phyloP scores from a whole-genome alignment of 2,329 filamentous ascomycete genomes.

The Ceratocystis ficicola region DNA sequence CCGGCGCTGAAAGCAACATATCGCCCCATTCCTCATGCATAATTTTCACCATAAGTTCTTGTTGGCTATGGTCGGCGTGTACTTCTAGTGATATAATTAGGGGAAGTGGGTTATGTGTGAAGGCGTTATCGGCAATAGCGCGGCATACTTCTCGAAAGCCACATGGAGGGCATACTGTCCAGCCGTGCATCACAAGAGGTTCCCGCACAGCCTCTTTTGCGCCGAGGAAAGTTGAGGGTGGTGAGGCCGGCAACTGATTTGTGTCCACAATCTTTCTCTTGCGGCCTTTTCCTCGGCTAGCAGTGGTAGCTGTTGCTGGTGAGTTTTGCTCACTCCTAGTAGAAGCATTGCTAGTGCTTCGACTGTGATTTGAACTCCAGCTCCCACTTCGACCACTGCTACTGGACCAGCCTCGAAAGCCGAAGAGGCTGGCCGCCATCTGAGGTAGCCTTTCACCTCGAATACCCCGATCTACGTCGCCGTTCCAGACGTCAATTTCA shows the following conservation, averaged over 20 bases:
- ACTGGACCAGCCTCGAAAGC: slow-evolving; percentile 27
- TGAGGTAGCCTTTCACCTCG: slow-evolving; percentile 39
- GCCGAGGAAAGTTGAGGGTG: neutral
- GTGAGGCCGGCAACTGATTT: neutral
- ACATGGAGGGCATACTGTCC: slow-evolving; percentile 75
- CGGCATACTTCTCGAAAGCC: slow-evolving; percentile 77
- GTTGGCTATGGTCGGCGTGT: slow-evolving; percentile 69
- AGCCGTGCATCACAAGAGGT: slow-evolving; percentile 69
- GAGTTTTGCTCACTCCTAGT: neutral
- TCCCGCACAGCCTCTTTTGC: slow-evolving; percentile 34
- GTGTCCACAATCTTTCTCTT: neutral
- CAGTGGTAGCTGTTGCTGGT: neutral
- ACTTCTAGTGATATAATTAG: slow-evolving; percentile 89
- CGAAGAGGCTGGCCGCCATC: slow-evolving; percentile 33
- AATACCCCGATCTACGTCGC: slow-evolving; percentile 39
- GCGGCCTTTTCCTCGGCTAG: neutral
- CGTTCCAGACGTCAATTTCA: slow-evolving; percentile 92
- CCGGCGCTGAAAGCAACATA: slow-evolving; percentile 52
- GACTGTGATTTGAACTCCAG: slow-evolving; percentile 1
- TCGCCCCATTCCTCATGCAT: slow-evolving; percentile 81
- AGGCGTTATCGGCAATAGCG: slow-evolving; percentile 67
- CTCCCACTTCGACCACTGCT: neutral
- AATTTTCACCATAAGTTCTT: slow-evolving; percentile 84
- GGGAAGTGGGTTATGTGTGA: slow-evolving; percentile 60
- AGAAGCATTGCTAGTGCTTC: neutral